Evolutionary conservation across 2,329 filamentous ascomycete species (phyloP).

Genomic region (Aureobasidium subglaciale): DNA sequence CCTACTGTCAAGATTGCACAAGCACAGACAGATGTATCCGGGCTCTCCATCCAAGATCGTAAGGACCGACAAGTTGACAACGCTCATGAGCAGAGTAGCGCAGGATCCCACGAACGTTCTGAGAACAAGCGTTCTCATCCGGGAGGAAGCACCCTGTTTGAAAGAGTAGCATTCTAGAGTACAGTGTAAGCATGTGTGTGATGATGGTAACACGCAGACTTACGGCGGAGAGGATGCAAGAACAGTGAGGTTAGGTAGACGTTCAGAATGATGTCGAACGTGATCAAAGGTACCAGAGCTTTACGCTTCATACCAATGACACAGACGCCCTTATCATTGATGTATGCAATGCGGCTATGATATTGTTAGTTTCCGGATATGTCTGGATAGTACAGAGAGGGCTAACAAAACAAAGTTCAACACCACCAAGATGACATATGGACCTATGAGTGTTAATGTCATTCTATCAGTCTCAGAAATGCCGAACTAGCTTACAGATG

Average conservation of each 20-base stretch:
- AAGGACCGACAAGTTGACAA: constrained; percentile 53
- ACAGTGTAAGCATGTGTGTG: background rate
- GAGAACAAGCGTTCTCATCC: constrained; percentile 46
- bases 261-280: constrained; percentile 55
- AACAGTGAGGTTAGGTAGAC: constrained; percentile 25
- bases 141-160: constrained; percentile 39
- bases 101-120: constrained; percentile 54
- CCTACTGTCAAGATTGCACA: constrained; percentile 57
- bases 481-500: constrained; percentile 23
- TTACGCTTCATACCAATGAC: constrained; percentile 55
- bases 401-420: constrained; percentile 57
- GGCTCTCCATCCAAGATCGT: constrained; percentile 55
- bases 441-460: constrained; percentile 24
- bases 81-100: constrained; percentile 51
- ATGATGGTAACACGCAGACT: background rate
- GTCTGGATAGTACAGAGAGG: background rate
- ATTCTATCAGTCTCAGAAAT: constrained; percentile 24
- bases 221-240: background rate
- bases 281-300: constrained; percentile 55
- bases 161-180: constrained; percentile 48
- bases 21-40: constrained; percentile 59
- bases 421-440: constrained; percentile 40
- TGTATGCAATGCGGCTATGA: constrained; percentile 48
- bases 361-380: background rate
- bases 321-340: constrained; percentile 47